Evolutionary conservation across 129 eudicot species (phyloP), one percentile per base, ranked within the genome.

Genomic region (Glebionis coronaria): DNA sequence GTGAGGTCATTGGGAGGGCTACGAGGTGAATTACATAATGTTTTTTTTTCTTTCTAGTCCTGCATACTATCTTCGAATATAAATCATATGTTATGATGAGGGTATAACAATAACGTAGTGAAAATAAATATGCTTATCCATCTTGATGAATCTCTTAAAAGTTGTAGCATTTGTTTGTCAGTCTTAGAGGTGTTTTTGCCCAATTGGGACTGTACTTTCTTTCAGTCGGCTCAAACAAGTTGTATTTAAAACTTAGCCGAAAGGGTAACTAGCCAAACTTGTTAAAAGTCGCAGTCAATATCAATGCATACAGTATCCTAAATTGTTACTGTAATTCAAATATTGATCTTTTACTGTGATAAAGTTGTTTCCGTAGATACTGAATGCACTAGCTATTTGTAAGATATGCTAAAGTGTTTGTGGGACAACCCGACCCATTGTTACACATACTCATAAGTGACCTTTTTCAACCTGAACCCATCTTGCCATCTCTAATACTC

Each of bases 1-100:
- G 88, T 50, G 91, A 87, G 81, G 85, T 90, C 84, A 90, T 90
- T 76, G 95, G 97, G 74, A 80, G 95, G 80, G 95, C 95, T 70
- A 90, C 97, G 9, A 90, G 97, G 97, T 90, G 74, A 63, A 44
- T 64, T 64, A 70, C 42, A 31, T 44, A 27, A 35, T 56, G 8
- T 14, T 44, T 23, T 69, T 23, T 69, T n/a, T 2, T 47, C 51
- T 49, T 42, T 49, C n/a, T 53, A 35, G 42, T 35, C 42, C 9
- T 35, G 42, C 9, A 5, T 9, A 35, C 42, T 35, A 9, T 35
- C 42, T 20, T 12, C 18, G 20, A 31, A 47, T 21, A 51, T 27
- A 55, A 58, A 67, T 19, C 70, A 12, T 23, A 55, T 28, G 25
- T 38, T 5, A 29, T 15, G 12, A 50, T 55, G 44, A 42, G 54